phyloP scores from a whole-genome alignment of 2,329 filamentous ascomycete species.

The Escovopsis weberi region DNA sequence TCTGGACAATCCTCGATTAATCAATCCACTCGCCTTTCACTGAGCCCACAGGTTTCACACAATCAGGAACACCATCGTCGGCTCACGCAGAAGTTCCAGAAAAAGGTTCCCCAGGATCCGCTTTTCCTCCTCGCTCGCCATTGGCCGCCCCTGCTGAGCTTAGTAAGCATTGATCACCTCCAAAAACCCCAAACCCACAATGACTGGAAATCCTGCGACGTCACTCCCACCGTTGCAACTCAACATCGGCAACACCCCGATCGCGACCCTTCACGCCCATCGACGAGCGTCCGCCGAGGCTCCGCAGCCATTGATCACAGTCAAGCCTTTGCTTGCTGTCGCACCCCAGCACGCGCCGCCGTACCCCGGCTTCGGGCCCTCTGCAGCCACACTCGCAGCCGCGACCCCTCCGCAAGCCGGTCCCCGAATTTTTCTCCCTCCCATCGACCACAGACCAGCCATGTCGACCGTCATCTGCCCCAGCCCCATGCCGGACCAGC shows the following conservation, averaged over 20 bases:
- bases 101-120: neutral
- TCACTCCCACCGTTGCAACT: conserved; percentile 3
- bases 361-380: conserved; percentile 15
- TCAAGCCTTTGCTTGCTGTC: conserved; percentile 4
- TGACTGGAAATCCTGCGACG: conserved; percentile 4
- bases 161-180: too few species aligned
- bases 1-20: too few species aligned
- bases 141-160: too few species aligned
- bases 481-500: conserved; percentile 21
- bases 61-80: too few species aligned
- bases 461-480: conserved; percentile 34
- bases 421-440: conserved; percentile 19
- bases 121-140: neutral
- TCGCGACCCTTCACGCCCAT: neutral
- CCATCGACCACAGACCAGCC: conserved; percentile 27
- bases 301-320: neutral
- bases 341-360: conserved; percentile 16
- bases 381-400: neutral
- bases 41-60: too few species aligned
- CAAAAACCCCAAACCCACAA: conserved; percentile 1
- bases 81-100: too few species aligned
- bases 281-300: neutral
- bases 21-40: too few species aligned
- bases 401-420: conserved; percentile 13
- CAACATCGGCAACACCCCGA: neutral